These are phyloP conservation scores for Neurospora sp. DNA, from an alignment of 495 filamentous ascomycete genomes.

Conservation along the genomic window DNA sequence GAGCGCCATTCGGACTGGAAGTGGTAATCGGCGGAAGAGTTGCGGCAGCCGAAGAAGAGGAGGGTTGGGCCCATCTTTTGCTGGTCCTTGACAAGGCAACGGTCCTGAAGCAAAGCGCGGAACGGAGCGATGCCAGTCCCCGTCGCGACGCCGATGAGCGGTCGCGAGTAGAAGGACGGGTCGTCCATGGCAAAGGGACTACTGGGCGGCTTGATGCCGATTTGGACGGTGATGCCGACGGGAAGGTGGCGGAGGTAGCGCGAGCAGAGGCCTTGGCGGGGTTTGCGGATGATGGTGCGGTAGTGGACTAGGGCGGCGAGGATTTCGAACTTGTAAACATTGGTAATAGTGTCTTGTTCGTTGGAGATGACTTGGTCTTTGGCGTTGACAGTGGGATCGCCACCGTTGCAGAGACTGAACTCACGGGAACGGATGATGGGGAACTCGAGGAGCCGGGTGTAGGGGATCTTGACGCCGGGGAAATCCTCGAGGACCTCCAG, in stretches of 20 bases:
- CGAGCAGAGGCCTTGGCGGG: conserved; percentile 82
- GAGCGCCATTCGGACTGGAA: conserved; percentile 65
- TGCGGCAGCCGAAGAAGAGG: conserved; percentile 77
- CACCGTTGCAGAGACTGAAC: conserved; percentile 81
- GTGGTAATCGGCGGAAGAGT: conserved; percentile 62
- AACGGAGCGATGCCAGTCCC: conserved; percentile 91
- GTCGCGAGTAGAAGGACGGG: conserved; percentile 17
- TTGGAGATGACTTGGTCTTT: neutral
- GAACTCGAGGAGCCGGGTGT: conserved; percentile 57
- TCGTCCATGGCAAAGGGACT: conserved; percentile 6
- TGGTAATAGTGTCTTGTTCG: neutral
- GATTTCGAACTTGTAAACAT: conserved; percentile 49
- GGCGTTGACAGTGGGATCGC: conserved; percentile 15
- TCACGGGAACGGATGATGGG: conserved; percentile 69
- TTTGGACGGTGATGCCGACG: conserved; percentile 43
- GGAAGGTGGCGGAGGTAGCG: conserved; percentile 63
- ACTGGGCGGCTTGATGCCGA: conserved; percentile 37
- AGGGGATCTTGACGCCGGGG: conserved; percentile 70
- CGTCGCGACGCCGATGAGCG: conserved; percentile 73
- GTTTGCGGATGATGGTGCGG: conserved; percentile 74
- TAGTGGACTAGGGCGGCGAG: conserved; percentile 90
- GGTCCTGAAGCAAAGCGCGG: conserved; percentile 67
- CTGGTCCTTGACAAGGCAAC: conserved; percentile 19
- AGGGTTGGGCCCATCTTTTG: conserved; percentile 20
- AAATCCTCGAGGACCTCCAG: conserved; percentile 90